Evolutionary conservation across 1,284 basidiomycete genomes (phyloP).

Genomic region (Microbotryomycetes sp.): DNA sequence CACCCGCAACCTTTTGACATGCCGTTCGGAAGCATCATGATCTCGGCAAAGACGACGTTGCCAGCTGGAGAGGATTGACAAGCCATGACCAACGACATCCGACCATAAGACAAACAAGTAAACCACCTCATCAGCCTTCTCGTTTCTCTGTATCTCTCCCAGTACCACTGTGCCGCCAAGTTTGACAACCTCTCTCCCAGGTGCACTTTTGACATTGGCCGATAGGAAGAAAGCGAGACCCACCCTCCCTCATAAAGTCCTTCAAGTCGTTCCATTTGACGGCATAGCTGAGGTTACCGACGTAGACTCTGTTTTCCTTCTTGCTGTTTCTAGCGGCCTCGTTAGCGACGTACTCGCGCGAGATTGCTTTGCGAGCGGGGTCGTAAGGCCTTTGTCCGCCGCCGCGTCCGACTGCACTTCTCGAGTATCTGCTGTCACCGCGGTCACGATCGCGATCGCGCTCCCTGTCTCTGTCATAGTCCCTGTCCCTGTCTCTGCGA

Average conservation of each 20-base stretch:
- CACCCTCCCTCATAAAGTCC: slow-evolving; percentile 98
- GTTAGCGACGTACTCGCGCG: slow-evolving; percentile 32
- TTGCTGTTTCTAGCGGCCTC: slow-evolving; percentile 74
- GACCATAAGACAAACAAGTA: background rate
- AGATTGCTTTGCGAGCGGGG: slow-evolving; percentile 23
- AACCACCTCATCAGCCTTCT: slow-evolving; percentile 1
- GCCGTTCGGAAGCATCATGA: slow-evolving; percentile 89
- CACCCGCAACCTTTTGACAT: slow-evolving; percentile 97
- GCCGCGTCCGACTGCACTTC: background rate
- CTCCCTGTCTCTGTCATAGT: slow-evolving; percentile 16
- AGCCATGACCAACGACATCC: background rate
- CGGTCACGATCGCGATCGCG: background rate
- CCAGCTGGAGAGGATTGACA: slow-evolving; percentile 23
- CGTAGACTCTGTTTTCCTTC: slow-evolving; percentile 95
- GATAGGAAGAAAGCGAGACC: slow-evolving; percentile 46
- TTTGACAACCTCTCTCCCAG: slow-evolving; percentile 46
- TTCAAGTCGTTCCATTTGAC: slow-evolving; percentile 95
- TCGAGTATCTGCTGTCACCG: background rate
- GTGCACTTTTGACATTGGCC: slow-evolving; percentile 49
- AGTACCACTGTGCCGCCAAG: background rate
- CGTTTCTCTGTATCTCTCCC: background rate
- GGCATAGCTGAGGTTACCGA: slow-evolving; percentile 95
- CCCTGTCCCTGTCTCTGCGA: slow-evolving; percentile 29
- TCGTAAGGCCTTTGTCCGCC: slow-evolving; percentile 8
- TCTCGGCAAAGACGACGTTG: slow-evolving; percentile 95